A percentile compares a stretch with the other conserved stretches of the same genome.
Evolutionary conservation across 805 yeast species (phyloP).

Genomic region (Cyberlindnera misumaiensis): DNA sequence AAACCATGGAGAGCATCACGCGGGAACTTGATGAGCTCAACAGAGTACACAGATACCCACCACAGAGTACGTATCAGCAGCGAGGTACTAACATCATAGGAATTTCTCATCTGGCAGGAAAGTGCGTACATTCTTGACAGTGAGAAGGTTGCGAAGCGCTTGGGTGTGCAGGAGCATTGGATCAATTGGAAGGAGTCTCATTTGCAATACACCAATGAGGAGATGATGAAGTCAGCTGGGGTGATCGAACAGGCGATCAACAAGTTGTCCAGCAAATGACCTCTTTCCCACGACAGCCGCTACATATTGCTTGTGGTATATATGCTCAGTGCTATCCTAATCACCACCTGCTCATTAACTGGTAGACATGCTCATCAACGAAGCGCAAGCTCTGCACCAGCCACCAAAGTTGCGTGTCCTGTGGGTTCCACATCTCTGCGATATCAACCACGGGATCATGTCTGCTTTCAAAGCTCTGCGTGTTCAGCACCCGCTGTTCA

Average conservation of each 20-base stretch:
- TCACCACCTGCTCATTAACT: background rate
- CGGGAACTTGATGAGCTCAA: conserved; percentile 19
- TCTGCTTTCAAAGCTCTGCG: conserved; percentile 14
- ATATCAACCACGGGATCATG: conserved; percentile 20
- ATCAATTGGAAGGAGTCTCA: conserved; percentile 16
- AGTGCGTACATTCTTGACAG: conserved; percentile 19
- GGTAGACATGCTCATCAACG: conserved; percentile 4
- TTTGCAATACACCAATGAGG: conserved; percentile 14
- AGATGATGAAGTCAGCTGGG: conserved; percentile 18
- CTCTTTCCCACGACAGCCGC: too few relatives aligned
- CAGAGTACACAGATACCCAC: conserved; percentile 9
- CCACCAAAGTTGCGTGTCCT: conserved; percentile 18
- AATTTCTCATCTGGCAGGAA: conserved; percentile 23
- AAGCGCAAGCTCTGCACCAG: conserved; percentile 9
- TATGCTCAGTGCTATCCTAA: background rate
- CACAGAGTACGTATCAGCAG: too few relatives aligned
- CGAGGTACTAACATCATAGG: conserved; percentile 6
- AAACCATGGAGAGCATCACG: conserved; percentile 16
- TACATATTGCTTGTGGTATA: too few relatives aligned
- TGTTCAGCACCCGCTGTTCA: too few relatives aligned
- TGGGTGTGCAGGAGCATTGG: conserved; percentile 19
- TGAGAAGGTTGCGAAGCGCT: conserved; percentile 14
- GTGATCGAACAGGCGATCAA: conserved; percentile 19
- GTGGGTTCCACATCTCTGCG: conserved; percentile 13
- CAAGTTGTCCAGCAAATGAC: conserved; percentile 6